Conservation (phyloP, 495 filamentous ascomycete species). For the Entonaema liquescens region DNA sequence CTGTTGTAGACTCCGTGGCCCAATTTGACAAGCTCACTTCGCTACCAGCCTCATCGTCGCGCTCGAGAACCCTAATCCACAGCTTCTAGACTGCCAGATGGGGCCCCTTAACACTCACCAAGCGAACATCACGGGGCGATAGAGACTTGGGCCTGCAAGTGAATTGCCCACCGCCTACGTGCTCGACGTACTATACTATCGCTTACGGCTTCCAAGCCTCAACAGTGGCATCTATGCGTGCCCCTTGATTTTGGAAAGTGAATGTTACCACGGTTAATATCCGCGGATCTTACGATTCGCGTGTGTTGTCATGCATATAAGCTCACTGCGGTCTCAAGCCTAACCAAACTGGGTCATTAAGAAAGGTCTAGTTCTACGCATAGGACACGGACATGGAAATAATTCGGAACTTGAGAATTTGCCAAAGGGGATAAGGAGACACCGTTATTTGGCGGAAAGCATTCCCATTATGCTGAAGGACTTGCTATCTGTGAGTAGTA, state of each 20-base stretch:
- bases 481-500: background rate
- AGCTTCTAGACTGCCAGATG: background rate
- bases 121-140: background rate
- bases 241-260: background rate
- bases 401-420: background rate
- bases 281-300: conserved; percentile 2
- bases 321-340: background rate
- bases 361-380: background rate
- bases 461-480: background rate
- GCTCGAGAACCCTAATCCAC: background rate
- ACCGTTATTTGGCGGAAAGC: background rate
- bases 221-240: background rate
- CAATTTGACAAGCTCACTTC: background rate
- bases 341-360: background rate
- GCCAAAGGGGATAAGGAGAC: background rate
- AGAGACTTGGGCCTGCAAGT: background rate
- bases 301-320: background rate
- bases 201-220: background rate
- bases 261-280: background rate
- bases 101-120: background rate
- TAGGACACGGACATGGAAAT: background rate
- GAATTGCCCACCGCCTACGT: background rate
- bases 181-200: background rate
- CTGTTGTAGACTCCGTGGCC: background rate
- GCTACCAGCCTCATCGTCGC: background rate